These are phyloP conservation scores for Coniochaeta ligniaria DNA, from an alignment of 2,329 filamentous ascomycete genomes.

Conservation along the genomic window DNA sequence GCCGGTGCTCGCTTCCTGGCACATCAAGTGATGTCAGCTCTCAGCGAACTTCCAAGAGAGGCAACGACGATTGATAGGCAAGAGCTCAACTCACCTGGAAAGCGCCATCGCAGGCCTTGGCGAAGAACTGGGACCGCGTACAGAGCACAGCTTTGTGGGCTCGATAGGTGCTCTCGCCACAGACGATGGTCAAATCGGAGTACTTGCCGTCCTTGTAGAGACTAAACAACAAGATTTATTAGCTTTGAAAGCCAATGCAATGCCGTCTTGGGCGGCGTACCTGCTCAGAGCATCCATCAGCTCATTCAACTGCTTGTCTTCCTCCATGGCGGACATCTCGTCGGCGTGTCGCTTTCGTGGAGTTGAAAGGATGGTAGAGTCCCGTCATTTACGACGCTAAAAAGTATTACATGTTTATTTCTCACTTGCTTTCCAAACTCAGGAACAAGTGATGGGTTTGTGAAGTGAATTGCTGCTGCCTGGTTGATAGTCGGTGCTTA, in stretches of 20 bases:
- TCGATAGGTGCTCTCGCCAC: neutral
- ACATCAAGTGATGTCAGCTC: neutral
- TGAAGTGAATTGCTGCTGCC: neutral
- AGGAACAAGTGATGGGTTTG: neutral
- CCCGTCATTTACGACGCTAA: neutral
- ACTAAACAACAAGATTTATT: neutral
- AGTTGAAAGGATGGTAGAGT: neutral
- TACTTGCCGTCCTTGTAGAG: neutral
- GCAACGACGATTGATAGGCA: neutral
- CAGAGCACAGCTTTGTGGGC: constrained; percentile 4
- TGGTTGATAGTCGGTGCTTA: neutral
- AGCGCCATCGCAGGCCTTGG: neutral
- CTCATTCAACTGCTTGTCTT: neutral
- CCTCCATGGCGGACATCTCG: neutral
- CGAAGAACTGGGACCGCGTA: constrained; percentile 1
- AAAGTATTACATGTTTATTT: neutral
- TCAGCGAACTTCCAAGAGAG: neutral
- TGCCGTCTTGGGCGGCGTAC: neutral
- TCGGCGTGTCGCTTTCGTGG: neutral
- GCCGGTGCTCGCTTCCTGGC: neutral
- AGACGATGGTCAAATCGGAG: constrained; percentile 1
- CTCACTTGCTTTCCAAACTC: neutral
- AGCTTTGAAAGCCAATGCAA: neutral
- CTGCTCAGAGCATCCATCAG: neutral
- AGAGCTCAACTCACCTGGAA: neutral